Evolutionary conservation across 208 protist genomes (phyloP).

Genomic region (Trypanosoma platydactyli): DNA sequence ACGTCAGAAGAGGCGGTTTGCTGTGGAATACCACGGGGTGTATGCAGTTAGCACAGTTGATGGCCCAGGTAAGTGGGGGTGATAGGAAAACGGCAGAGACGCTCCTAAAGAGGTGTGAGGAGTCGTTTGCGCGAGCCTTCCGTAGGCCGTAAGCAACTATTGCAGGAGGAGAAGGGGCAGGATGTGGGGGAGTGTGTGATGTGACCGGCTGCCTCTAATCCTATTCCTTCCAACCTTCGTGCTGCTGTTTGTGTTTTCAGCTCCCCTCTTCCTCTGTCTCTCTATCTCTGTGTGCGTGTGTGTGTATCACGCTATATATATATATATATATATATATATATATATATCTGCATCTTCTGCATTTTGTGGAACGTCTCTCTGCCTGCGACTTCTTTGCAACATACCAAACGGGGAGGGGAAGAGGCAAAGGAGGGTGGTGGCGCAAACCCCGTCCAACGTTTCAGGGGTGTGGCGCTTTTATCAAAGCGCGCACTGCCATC

Average conservation of each 20-base stretch:
- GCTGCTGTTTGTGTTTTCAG: too few relatives aligned
- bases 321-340: too few relatives aligned
- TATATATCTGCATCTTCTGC: too few relatives aligned
- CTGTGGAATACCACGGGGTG: constrained; percentile 7
- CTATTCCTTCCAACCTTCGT: too few relatives aligned
- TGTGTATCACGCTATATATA: too few relatives aligned
- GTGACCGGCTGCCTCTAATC: too few relatives aligned
- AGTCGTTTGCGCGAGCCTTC: constrained; percentile 16
- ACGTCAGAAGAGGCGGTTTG: neutral
- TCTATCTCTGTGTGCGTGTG: too few relatives aligned
- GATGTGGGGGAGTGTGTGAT: neutral
- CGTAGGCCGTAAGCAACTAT: neutral
- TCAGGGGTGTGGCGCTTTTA: neutral
- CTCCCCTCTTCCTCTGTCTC: too few relatives aligned
- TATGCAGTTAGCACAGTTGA: constrained; percentile 12
- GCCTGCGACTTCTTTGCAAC: too few relatives aligned
- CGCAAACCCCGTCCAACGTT: neutral
- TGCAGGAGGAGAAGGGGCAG: neutral
- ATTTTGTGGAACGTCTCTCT: too few relatives aligned
- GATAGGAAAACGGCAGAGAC: neutral
- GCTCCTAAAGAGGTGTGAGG: constrained; percentile 12
- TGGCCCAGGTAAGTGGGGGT: neutral
- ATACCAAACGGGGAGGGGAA: too few relatives aligned
- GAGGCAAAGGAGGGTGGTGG: neutral
- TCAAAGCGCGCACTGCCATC: constrained; percentile 6